Conservation (phyloP, 768 basidiomycete species). For the Pleurotus tuber-regium region DNA sequence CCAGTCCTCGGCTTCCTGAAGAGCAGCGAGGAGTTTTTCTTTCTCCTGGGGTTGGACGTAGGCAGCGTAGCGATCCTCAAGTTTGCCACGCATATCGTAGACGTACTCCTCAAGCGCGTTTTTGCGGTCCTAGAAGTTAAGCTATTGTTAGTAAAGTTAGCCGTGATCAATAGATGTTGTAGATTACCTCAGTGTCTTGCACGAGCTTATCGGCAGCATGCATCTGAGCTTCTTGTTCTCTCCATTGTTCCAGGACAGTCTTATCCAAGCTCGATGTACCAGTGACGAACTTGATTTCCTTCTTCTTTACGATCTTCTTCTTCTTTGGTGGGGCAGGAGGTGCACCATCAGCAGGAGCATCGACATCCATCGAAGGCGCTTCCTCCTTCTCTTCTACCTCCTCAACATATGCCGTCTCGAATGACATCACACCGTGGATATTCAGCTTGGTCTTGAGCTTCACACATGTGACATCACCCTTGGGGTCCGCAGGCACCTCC, state of each 20-base stretch:
- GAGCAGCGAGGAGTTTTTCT: conserved; percentile 62
- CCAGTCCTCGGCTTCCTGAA: conserved; percentile 91
- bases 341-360: conserved; percentile 25
- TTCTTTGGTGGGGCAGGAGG: conserved; percentile 63
- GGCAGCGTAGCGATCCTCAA: conserved; percentile 81
- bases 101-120: conserved; percentile 99
- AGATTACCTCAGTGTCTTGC: conserved; percentile 86
- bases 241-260: conserved; percentile 57
- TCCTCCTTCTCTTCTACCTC: conserved; percentile 80
- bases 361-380: conserved; percentile 65
- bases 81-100: conserved; percentile 90
- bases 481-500: conserved; percentile 64
- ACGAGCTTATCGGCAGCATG: conserved; percentile 92
- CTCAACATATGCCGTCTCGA: conserved; percentile 85
- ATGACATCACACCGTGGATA: conserved; percentile 81
- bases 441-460: conserved; percentile 92
- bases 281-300: conserved; percentile 72
- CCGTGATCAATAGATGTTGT: not conserved
- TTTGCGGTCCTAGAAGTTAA: conserved; percentile 75
- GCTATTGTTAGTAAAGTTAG: not conserved
- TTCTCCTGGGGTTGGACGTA: conserved; percentile 81
- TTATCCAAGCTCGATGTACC: conserved; percentile 65
- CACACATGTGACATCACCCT: conserved; percentile 75
- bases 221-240: conserved; percentile 88
- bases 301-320: conserved; percentile 84